Evolutionary conservation across 306 rosid species (phyloP), one percentile per base, ranked within the genome.

Genomic region (Biancaea sappan): DNA sequence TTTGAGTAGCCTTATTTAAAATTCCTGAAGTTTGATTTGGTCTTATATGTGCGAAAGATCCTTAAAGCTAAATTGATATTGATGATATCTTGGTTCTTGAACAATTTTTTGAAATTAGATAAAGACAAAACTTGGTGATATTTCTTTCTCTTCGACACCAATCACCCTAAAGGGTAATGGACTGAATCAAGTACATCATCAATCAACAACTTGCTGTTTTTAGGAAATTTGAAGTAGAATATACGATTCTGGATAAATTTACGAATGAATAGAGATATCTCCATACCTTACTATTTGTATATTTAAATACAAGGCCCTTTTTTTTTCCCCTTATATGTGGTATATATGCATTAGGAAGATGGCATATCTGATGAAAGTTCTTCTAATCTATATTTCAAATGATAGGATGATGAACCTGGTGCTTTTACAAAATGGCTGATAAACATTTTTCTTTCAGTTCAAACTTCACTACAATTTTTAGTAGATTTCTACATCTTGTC

Each of bases 31-130:
- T 65, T 57, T 46, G 22, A 48, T 47, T 26, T 34, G 66, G 71
- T 44, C n/a, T n/a, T 65, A 7, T 61, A 46, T 43, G n/a, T 77
- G 9, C 62, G 51, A n/a, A 34, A 18, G 44, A 60, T 43, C 29
- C 62, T 70, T 48, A 51, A 31, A 47, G 47, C 29, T 66, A 43
- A 74, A 32, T 74, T 59, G 12, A 38, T 79, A 63, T 57, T 29
- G 51, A 57, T 34, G 54, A 26, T 46, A 37, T 61, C n/a, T 25
- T 32, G 15, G 19, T 61, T 61, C 15, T 61, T 61, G 18, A 34
- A 8, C 67, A 61, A 35, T 35, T 61, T 4, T 22, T n/a, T 61
- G 67, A 35, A 32, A 53, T 24, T 53, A 14, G 34, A 26, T 12
- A 54, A 54, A 26, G 37, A 26, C 19, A 56, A 56, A 56, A 26